phyloP scores from a whole-genome alignment of 1,284 basidiomycete species.

The Heterobasidion irregulare region DNA sequence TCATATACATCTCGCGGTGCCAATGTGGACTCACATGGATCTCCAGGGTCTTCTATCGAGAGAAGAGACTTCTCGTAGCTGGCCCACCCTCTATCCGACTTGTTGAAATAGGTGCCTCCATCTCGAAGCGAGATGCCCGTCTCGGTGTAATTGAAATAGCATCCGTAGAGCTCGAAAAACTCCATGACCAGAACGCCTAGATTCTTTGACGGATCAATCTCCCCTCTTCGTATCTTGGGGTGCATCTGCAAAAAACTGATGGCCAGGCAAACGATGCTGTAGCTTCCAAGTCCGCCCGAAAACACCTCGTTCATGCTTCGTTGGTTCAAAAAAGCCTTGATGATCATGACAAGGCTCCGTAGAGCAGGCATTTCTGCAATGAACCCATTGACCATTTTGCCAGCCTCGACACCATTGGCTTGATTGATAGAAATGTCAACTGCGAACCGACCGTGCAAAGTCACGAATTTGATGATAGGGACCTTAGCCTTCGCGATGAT shows the following conservation, averaged over 20 bases:
- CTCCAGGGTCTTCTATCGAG: slow-evolving; percentile 93
- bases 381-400: slow-evolving; percentile 78
- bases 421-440: slow-evolving; percentile 93
- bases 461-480: slow-evolving; percentile 90
- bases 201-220: slow-evolving; percentile 84
- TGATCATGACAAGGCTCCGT: slow-evolving; percentile 75
- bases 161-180: slow-evolving; percentile 94
- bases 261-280: slow-evolving; percentile 89
- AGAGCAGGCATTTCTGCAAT: slow-evolving; percentile 70
- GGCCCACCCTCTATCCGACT: slow-evolving; percentile 73
- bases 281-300: slow-evolving; percentile 91
- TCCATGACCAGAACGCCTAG: slow-evolving; percentile 91
- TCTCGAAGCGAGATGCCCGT: slow-evolving; percentile 86
- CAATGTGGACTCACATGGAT: slow-evolving; percentile 54
- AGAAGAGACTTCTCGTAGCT: slow-evolving; percentile 59
- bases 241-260: slow-evolving; percentile 96
- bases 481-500: slow-evolving; percentile 89
- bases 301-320: slow-evolving; percentile 96
- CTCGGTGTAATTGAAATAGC: slow-evolving; percentile 85
- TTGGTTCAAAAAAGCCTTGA: slow-evolving; percentile 87
- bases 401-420: slow-evolving; percentile 76
- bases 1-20: background rate
- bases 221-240: slow-evolving; percentile 84
- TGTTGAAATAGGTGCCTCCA: slow-evolving; percentile 82
- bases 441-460: slow-evolving; percentile 67